Conservation (phyloP, 257 asterid genomes). For the Nicotiana sylvestris region DNA sequence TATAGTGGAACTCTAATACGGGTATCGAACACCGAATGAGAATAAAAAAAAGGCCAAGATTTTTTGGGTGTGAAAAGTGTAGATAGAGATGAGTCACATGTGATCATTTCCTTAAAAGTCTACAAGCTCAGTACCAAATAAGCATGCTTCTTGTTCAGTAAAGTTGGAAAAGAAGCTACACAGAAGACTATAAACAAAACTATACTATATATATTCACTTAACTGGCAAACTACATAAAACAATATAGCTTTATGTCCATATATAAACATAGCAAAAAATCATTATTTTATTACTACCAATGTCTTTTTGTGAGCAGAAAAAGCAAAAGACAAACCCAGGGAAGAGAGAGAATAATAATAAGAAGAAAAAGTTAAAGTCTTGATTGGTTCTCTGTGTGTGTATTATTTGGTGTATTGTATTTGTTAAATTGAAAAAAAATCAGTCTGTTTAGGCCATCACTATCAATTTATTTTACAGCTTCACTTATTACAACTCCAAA, state of each 20-base stretch:
- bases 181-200: conserved; percentile 22
- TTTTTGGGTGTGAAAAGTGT: conserved; percentile 5
- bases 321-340: conserved; percentile 44
- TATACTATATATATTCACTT: neutral
- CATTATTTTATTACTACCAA: conserved; percentile 10
- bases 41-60: neutral
- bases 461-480: conserved; percentile 42
- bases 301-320: conserved; percentile 20
- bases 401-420: conserved; percentile 39
- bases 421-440: conserved; percentile 49
- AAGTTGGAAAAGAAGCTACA: conserved; percentile 20
- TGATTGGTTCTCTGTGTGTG: conserved; percentile 14
- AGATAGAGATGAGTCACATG: conserved; percentile 28
- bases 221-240: conserved; percentile 3
- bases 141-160: conserved; percentile 37
- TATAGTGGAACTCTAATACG: too few species aligned
- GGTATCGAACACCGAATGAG: neutral
- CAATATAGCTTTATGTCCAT: conserved; percentile 9
- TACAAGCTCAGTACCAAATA: conserved; percentile 35
- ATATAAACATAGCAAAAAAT: neutral
- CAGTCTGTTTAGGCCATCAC: conserved; percentile 47
- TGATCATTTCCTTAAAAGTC: conserved; percentile 24
- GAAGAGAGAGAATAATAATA: neutral
- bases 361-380: neutral
- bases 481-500: conserved; percentile 19